Evolutionary conservation across 306 rosid species (phyloP), one percentile per base, ranked within the genome.

Genomic region (Hippophae gyantsensis): DNA sequence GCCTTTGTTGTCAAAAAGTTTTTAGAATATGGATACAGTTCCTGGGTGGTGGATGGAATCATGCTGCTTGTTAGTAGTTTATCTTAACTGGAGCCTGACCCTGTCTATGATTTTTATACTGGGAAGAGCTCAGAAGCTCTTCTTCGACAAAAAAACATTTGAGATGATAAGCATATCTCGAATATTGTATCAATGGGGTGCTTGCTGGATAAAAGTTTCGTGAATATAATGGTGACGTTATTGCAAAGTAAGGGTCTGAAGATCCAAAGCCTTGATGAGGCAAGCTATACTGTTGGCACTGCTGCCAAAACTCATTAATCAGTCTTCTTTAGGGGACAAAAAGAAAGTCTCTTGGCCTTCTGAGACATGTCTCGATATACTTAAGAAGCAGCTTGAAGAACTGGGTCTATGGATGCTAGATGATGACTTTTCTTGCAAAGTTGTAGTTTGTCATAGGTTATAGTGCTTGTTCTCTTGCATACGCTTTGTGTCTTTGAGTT

Each of bases 371-470:
- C 12, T 65, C 14, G 76, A 70, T 72, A 65, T 74, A 25, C 46
- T 90, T 72, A 73, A 68, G 74, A 83, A 81, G 65, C 57, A 64
- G 77, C 92, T 90, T 48, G 60, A 69, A 58, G 95, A 78, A 59
- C 44, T 79, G 72, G 79, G 84, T 68, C 43, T 81, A 56, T 87
- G 96, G 98, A 49, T 70, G 71, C 53, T 87, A 57, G 84, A 83
- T 64, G 62, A 56, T 55, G 98, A 83, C 66, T 68, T 64, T 10
- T 85, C 98, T 13, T 87, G 98, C 78, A 87, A 69, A 11, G 95
- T 86, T 52, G 96, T 90, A 70, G 69, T 77, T 26, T 90, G 96
- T 76, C 89, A 78, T 64, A 72, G 64, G 53, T 71, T 78, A 51
- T 90, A 87, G 83, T 80, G 64, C 23, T 18, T 18, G 23, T 18